phyloP scores from a whole-genome alignment of 768 basidiomycete species.

The Megacollybia marginata region DNA sequence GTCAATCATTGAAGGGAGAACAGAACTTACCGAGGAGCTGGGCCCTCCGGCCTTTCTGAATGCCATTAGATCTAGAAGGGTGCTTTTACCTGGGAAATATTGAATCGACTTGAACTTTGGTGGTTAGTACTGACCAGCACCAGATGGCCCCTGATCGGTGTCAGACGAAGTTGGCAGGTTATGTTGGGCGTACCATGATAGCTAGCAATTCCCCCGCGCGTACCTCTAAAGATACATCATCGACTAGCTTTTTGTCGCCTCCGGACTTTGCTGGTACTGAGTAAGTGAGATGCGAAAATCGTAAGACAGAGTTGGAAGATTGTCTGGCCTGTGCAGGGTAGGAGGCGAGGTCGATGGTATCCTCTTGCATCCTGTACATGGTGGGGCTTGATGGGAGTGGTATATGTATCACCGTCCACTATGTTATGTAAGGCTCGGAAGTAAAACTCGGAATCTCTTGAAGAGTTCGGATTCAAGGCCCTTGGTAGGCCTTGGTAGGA shows the following conservation, averaged over 20 bases:
- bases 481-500: no score
- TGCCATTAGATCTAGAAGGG: conserved; percentile 37
- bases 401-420: no score
- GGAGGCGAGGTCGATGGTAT: no score
- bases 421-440: no score
- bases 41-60: conserved; percentile 25
- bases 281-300: not conserved
- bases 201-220: conserved; percentile 32
- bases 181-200: conserved; percentile 28
- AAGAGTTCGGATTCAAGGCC: no score
- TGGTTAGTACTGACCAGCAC: conserved; percentile 24
- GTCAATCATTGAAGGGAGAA: not conserved
- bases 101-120: not conserved
- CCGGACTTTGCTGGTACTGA: not conserved
- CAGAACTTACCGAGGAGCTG: conserved; percentile 22
- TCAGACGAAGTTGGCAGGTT: not conserved
- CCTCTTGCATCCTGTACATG: no score
- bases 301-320: not conserved
- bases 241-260: conserved; percentile 22
- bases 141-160: conserved; percentile 31
- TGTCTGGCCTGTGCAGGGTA: no score
- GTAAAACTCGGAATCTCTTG: no score
- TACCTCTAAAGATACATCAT: conserved; percentile 32
- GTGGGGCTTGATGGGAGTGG: no score
- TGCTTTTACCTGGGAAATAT: conserved; percentile 30